Base-by-base conservation (phyloP, 805 yeast genomes). In the Grigorovia yakushimaensis region DNA sequence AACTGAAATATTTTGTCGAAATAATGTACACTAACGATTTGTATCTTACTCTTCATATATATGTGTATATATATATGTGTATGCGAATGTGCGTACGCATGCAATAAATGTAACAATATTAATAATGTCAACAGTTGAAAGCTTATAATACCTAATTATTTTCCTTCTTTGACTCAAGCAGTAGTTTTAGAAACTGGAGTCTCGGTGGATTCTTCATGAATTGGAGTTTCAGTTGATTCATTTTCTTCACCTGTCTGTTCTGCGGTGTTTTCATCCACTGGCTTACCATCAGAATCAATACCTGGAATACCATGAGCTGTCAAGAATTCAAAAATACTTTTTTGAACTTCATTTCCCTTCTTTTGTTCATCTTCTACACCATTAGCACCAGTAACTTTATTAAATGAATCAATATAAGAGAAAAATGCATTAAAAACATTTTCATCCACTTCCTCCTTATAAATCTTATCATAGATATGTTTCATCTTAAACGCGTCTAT, bases 381-480 rank as follows among this genome's bases (percentile, higher is more conserved):
- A 65, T 68, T 72, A 59, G 79, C 79, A 19, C 81, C 86, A 39
- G 76, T 76, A 23, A 60, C 67, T 45, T 57, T 58, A 44, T 77
- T 74, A 63, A 83, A 88, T 37, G 84, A 79, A 66, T 91, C 98
- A 54, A 93, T 83, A 62, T 86, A 91, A 41, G 85, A 84, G 66
- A 86, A 93, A 61, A 93, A 91, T 0, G 95, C 95, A 53, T 88
- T 82, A 69, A 86, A 89, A 4, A 83, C 84, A 59, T 88, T 87
- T 58, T 88, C 97, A 58, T 79, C 78, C 41, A 78, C 82, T 65
- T 93, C 98, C 66, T 89, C 96, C 40, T 77, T 80, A 61, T 91
- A 91, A 50, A 93, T 88, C 65, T 88, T 87, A 59, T 89, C 96
- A 64, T 93, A 93, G 53, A 93, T 91, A 65, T 75, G 82, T 62